These are phyloP conservation scores for Cordyceps farinosa DNA, from an alignment of 2,329 filamentous ascomycete species.

Conservation along the genomic window DNA sequence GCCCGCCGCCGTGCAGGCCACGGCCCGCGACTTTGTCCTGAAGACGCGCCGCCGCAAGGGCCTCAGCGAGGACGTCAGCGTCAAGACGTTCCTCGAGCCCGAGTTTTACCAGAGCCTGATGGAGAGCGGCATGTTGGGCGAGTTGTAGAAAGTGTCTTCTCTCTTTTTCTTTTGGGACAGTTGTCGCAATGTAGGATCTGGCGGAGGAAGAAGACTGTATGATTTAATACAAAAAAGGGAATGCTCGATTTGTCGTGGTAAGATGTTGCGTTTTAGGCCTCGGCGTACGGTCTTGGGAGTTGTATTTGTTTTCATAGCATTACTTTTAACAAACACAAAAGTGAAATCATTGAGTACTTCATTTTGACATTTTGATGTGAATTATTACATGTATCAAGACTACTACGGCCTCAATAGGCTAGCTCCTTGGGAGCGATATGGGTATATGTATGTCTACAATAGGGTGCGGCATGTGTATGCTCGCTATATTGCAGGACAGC, in stretches of 20 bases:
- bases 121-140: constrained; percentile 81
- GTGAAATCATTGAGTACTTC: neutral
- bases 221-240: neutral
- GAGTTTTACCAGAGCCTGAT: constrained; percentile 86
- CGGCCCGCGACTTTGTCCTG: constrained; percentile 90
- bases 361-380: neutral
- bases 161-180: no score
- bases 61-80: constrained; percentile 88
- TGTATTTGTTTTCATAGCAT: neutral
- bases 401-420: neutral
- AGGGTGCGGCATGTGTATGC: neutral
- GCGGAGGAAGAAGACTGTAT: neutral
- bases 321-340: neutral
- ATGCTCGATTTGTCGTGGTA: neutral
- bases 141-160: constrained; percentile 27
- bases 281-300: constrained; percentile 16
- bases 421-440: neutral
- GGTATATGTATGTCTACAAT: neutral
- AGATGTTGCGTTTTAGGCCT: constrained; percentile 5
- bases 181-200: no score
- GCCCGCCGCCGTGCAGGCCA: constrained; percentile 81
- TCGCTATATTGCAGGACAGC: neutral
- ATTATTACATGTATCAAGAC: neutral
- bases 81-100: constrained; percentile 93
- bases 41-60: constrained; percentile 95